Base-by-base conservation (phyloP, 108 stramenopile genomes). In the Fragilaria crotonensis region DNA sequence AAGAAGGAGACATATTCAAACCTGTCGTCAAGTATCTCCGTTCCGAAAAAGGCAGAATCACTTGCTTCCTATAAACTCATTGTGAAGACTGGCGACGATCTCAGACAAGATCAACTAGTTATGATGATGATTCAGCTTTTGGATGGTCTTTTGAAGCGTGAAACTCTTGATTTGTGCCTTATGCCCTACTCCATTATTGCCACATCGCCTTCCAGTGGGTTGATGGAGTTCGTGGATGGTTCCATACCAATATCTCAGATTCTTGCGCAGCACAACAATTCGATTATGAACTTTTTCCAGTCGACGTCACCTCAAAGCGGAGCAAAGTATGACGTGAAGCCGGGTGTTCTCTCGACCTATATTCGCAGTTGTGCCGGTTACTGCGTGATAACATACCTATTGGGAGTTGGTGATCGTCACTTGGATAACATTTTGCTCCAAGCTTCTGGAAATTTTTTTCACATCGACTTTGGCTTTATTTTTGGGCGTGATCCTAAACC, bases 21-120 rank as follows among this genome's bases (percentile, higher is more conserved):
- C 36, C 36, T 41, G 14, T 7, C 11, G 14, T 41, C 36, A 26
- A 52, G 51, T 52, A 18, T 25, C 2, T 25, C 51, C 2, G 26
- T 2, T 22, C 18, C 20, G 45, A 73, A 61, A 47, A 54, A 68
- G 33, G 26, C 45, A 36, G 18, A 33, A 27, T 26, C 52, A 1
- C 19, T 30, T 20, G 46, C 69, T 4, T 68, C 62, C 41, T 93
- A 88, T 75, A 80, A 86, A 52, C 94, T 96, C 2, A 94, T 99
- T 59, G 87, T 99, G 64, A 99, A 99, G 78, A 91, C 90, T 32
- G 99, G 99, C 21, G 99, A 99, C 72, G 99, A 99, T 64, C 68
- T 99, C 36, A 77, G 99, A 0, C 99, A 99, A 71, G 99, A 99
- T 72, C 97, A 99, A 66, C 90, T 99, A 4, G 88, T 93, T 30